Conservation (phyloP, 2,329 filamentous ascomycete genomes). For the Alternaria sp. region DNA sequence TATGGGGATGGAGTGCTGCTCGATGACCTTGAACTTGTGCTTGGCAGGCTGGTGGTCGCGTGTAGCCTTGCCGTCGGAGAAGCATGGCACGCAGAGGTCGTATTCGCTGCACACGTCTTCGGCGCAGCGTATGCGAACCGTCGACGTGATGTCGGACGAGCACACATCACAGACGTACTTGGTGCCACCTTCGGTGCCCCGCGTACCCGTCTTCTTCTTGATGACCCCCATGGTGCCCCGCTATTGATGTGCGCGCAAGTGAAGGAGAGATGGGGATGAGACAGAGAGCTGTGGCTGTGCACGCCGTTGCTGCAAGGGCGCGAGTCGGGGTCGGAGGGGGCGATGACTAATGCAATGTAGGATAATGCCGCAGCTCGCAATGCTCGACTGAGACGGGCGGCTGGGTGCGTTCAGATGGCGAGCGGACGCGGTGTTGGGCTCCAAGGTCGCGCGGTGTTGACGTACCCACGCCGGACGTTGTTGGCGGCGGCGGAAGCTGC, state of each 20-base stretch:
- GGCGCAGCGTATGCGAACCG: conserved; percentile 93
- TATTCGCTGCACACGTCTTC: conserved; percentile 82
- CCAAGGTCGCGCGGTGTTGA: conserved; percentile 1
- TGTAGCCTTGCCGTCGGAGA: conserved; percentile 80
- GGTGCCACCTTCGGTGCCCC: conserved; percentile 76
- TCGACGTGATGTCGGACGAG: conserved; percentile 95
- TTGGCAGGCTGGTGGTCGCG: conserved; percentile 86
- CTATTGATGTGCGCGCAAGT: conserved; percentile 18
- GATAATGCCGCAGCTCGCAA: conserved; percentile 3
- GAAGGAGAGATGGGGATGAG: conserved; percentile 17
- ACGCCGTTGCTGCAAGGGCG: conserved; percentile 11
- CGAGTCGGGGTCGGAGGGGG: conserved; percentile 12
- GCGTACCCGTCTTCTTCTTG: conserved; percentile 89
- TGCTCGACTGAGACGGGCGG: neutral
- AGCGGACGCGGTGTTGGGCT: conserved; percentile 4
- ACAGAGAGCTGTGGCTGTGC: conserved; percentile 37
- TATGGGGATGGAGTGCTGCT: conserved; percentile 98
- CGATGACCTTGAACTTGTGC: conserved; percentile 91
- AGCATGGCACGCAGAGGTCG: conserved; percentile 95
- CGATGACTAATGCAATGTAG: conserved; percentile 3
- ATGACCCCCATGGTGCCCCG: conserved; percentile 81
- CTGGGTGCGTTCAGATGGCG: neutral
- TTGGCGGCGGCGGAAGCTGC: conserved; percentile 27
- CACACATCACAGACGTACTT: conserved; percentile 99
- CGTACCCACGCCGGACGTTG: conserved; percentile 16